A percentile compares a stretch with the other conserved stretches of the same genome.
phyloP scores from a whole-genome alignment of 352 stramenopile genomes.

The Phytophthora quininea region DNA sequence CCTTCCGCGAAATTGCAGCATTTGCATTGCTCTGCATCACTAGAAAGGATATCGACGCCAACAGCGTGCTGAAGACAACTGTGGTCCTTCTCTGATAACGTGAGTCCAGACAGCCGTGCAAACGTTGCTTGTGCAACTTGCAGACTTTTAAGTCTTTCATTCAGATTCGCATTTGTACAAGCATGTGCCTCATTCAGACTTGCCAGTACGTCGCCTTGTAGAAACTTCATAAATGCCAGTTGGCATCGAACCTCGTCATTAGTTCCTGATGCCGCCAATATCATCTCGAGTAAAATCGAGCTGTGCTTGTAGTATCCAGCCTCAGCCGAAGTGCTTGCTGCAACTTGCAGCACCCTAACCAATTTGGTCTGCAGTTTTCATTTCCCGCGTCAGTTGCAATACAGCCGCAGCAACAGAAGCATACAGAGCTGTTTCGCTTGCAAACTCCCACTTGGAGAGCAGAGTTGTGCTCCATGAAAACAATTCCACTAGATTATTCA shows the following conservation, averaged over 20 bases:
- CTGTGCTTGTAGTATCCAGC: constrained; percentile 38
- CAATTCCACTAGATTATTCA: constrained; percentile 24
- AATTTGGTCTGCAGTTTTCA: neutral
- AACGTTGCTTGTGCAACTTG: constrained; percentile 30
- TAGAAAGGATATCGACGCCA: neutral
- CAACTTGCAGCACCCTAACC: constrained; percentile 4
- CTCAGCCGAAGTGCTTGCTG: constrained; percentile 19
- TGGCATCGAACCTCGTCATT: constrained; percentile 14
- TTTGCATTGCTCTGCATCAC: constrained; percentile 6
- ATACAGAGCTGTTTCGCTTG: constrained; percentile 33
- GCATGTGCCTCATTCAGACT: constrained; percentile 4
- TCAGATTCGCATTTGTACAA: constrained; percentile 14
- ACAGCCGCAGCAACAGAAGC: constrained; percentile 26
- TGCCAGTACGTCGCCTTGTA: constrained; percentile 29
- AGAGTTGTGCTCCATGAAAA: constrained; percentile 23
- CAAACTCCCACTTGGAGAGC: constrained; percentile 28
- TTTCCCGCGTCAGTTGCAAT: neutral
- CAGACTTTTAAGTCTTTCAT: constrained; percentile 19
- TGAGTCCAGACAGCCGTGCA: constrained; percentile 19
- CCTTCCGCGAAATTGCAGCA: constrained; percentile 12
- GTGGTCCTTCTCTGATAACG: constrained; percentile 26
- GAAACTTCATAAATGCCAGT: constrained; percentile 37
- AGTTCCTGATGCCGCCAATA: neutral
- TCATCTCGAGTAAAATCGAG: constrained; percentile 19
- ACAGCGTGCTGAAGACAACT: constrained; percentile 22